Percentiles rank a stretch among this genome's conserved stretches.
Evolutionary conservation across 345 rosid species (phyloP).

Genomic region (Eucalyptus tenuipes): DNA sequence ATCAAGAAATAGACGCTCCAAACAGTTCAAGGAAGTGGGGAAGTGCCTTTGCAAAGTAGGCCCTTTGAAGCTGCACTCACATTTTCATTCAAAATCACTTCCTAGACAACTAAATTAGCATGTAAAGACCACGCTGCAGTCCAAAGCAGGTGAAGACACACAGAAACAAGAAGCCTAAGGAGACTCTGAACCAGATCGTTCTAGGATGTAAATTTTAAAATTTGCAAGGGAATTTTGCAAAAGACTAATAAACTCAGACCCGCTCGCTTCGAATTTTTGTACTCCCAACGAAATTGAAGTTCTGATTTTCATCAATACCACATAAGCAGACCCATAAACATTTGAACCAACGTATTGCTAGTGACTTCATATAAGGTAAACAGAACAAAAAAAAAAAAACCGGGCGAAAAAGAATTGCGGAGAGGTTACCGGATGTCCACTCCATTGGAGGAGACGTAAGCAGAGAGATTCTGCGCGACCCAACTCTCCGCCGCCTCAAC

Average conservation of each 20-base stretch:
- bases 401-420: not conserved
- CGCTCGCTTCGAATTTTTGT: not conserved
- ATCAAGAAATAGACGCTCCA: not conserved
- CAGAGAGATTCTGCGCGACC: conserved; percentile 76
- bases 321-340: not conserved
- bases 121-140: not conserved
- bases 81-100: not conserved
- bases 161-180: not conserved
- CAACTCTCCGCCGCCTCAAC: conserved; percentile 79
- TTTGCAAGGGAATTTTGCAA: not conserved
- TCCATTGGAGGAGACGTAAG: conserved; percentile 34
- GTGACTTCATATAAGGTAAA: not conserved
- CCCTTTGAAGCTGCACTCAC: not conserved
- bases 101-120: not conserved
- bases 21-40: not conserved
- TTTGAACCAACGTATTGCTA: not conserved
- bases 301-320: not conserved
- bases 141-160: not conserved
- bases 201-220: not conserved
- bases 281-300: not conserved
- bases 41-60: not conserved
- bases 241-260: not conserved
- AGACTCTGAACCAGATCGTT: not conserved
- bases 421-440: conserved; percentile 70
- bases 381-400: not conserved